A percentile compares a stretch with the other conserved stretches of the same genome.
Conservation (phyloP, 2,329 filamentous ascomycete species). For the Colletotrichum abscissum region DNA sequence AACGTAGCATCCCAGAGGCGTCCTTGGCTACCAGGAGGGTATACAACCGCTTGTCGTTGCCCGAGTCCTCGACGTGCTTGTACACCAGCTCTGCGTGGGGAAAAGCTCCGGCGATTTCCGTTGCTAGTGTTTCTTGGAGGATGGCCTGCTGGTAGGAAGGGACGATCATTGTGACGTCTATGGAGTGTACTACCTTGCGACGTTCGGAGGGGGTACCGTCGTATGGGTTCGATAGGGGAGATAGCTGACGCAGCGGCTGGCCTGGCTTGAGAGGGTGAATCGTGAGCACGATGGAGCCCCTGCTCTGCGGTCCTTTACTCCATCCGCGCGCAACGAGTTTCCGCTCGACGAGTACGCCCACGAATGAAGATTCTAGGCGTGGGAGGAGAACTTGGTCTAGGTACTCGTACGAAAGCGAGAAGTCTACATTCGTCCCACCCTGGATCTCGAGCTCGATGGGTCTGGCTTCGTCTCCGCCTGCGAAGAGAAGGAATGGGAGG, state of each 20-base stretch:
- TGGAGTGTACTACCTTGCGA: slow-evolving; percentile 50
- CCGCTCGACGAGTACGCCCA: slow-evolving; percentile 57
- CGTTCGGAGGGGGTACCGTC: slow-evolving; percentile 20
- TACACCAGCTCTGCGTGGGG: slow-evolving; percentile 58
- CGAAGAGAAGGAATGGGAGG: slow-evolving; percentile 68
- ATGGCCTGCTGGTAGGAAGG: slow-evolving; percentile 55
- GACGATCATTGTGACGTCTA: slow-evolving; percentile 64
- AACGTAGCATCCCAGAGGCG: slow-evolving; percentile 49
- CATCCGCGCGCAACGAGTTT: slow-evolving; percentile 61
- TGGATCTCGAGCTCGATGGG: slow-evolving; percentile 60
- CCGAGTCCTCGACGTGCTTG: slow-evolving; percentile 61
- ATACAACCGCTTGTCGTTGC: slow-evolving; percentile 63
- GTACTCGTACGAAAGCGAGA: slow-evolving; percentile 70
- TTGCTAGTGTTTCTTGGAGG: slow-evolving; percentile 53
- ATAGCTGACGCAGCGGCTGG: slow-evolving; percentile 46
- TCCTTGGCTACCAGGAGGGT: slow-evolving; percentile 68
- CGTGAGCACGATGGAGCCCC: slow-evolving; percentile 58
- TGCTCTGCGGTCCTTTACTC: slow-evolving; percentile 55
- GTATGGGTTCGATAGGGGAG: no score
- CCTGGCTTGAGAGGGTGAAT: slow-evolving; percentile 47
- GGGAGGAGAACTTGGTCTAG: slow-evolving; percentile 71
- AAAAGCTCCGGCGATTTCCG: slow-evolving; percentile 54
- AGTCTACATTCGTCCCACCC: slow-evolving; percentile 70
- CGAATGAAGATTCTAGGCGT: slow-evolving; percentile 60
- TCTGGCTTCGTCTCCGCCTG: slow-evolving; percentile 49